phyloP scores from a whole-genome alignment of 176 grass and related monocot species.

The Zea luxurians region DNA sequence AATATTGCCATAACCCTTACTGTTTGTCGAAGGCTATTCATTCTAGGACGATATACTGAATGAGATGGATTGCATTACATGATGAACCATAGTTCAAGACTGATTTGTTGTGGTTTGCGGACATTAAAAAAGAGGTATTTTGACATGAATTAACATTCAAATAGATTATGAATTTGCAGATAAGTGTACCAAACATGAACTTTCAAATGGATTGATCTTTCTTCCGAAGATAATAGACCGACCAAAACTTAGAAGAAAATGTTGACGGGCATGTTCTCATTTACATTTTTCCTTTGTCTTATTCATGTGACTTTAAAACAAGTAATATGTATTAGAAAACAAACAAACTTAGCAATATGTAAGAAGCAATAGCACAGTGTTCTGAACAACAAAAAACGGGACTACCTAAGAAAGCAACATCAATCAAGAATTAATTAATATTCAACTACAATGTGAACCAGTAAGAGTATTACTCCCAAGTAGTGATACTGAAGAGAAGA shows the following conservation, averaged over 20 bases:
- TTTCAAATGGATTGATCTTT: conserved; percentile 14
- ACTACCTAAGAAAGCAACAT: background rate
- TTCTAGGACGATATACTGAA: background rate
- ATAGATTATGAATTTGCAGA: conserved; percentile 26
- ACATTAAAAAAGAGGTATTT: background rate
- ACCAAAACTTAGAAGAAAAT: conserved; percentile 17
- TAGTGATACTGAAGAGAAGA: background rate
- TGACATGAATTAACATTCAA: conserved; percentile 1
- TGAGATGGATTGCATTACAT: conserved; percentile 3
- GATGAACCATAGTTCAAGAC: conserved; percentile 1
- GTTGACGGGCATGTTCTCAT: background rate
- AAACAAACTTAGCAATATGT: conserved; percentile 1
- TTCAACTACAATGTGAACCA: background rate
- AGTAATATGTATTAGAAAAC: background rate
- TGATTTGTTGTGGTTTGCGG: background rate
- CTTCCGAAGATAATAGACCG: background rate
- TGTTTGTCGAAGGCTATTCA: background rate
- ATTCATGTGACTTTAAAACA: background rate
- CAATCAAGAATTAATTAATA: conserved; percentile 8
- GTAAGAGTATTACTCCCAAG: background rate
- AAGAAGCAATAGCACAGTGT: background rate
- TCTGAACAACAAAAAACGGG: background rate
- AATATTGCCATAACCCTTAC: background rate
- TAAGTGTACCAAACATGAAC: background rate
- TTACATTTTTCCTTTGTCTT: background rate